Evolutionary conservation across 2,329 filamentous ascomycete species (phyloP), one percentile per base, ranked within the genome.

Genomic region (Ophiosphaerella korrae): DNA sequence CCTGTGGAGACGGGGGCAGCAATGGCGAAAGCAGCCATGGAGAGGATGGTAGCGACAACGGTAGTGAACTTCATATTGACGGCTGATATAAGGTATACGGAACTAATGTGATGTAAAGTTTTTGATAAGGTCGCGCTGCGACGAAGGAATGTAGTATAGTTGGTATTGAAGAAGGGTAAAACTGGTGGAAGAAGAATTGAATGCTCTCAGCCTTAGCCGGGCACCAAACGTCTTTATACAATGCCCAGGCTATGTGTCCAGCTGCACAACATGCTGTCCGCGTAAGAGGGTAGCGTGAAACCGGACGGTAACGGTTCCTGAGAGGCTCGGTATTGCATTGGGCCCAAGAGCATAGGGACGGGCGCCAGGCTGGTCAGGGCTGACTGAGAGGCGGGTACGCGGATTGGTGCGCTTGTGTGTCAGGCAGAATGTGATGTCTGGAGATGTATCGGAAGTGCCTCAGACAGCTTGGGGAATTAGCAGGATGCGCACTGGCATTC

Each of bases 51-150:
- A 47, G 67, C 68, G 58, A 70, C 42, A 50, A 73, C 40, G 37
- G 67, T 53, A 44, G 66, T 61, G 65, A 73, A 68, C 62, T 71
- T 67, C 71, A 73, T 73, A 41, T 63, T 67, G 58, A 55, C 40
- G 24, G 13, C 38, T 42, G 13, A 18, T n/a, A 33, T 35, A 24
- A 21, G 14, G 21, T 36, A 36, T 36, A 34, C 48, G 39, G 31
- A 38, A 35, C 38, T 49, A 52, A 42, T 43, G 38, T 41, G 47
- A 43, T 55, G 50, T 37, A 40, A 44, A 38, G 34, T 48, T 47
- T 16, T 37, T 59, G 48, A 57, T 53, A 60, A 63, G 47, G 67
- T 72, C 67, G 69, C 63, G 62, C 69, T 57, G 64, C 63, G 64
- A 70, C 61, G 61, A 72, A 60, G 60, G 65, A 71, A 58, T 50